Percentiles rank a stretch among this genome's conserved stretches.
Conservation (phyloP, 306 rosid genomes). For the Fragaria ananassa region DNA sequence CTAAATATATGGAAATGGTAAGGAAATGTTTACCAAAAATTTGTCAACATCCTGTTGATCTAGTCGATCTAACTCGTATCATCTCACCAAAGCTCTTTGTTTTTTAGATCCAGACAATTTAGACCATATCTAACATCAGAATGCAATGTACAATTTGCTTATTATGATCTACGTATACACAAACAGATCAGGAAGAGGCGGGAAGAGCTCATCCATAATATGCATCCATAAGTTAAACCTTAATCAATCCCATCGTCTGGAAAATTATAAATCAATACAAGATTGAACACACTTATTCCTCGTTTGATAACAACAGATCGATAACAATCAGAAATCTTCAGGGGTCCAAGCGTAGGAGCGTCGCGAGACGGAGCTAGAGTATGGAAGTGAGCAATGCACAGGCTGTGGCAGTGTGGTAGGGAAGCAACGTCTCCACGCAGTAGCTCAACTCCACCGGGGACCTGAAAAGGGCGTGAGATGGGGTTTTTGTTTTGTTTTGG, state of each 20-base stretch:
- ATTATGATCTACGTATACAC: no score
- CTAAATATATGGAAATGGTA: neutral
- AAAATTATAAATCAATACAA: no score
- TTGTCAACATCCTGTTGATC: neutral
- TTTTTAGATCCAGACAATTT: no score
- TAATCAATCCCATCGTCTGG: no score
- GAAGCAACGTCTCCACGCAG: conserved; percentile 83
- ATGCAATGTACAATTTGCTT: no score
- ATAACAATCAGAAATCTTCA: conserved; percentile 47
- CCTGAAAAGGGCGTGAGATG: conserved; percentile 41
- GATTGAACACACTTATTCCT: no score
- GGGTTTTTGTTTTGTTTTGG: conserved; percentile 51
- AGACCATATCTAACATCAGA: no score
- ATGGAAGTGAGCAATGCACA: conserved; percentile 85
- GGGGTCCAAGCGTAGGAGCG: conserved; percentile 72
- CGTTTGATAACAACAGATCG: no score
- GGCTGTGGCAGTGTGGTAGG: conserved; percentile 83
- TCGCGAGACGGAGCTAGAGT: conserved; percentile 61
- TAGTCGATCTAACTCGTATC: neutral
- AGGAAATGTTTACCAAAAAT: neutral
- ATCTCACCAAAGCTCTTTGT: no score
- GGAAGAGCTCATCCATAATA: no score
- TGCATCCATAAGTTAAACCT: no score
- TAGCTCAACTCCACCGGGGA: conserved; percentile 73
- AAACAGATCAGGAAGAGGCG: no score